Conservation (phyloP, 2,329 filamentous ascomycete genomes). For the Cladosporium sp. region DNA sequence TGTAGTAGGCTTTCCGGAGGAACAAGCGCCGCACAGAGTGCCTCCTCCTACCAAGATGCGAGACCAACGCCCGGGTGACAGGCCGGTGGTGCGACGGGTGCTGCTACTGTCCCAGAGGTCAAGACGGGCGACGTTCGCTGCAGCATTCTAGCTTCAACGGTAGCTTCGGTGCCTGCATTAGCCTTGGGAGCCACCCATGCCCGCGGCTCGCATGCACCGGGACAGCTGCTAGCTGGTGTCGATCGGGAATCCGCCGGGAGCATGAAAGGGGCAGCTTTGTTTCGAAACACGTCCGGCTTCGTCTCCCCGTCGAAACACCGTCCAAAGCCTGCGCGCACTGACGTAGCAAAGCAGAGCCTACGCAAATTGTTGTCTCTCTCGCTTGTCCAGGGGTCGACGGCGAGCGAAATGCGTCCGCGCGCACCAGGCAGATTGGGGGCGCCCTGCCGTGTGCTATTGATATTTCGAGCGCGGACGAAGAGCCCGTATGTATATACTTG, state of each 20-base stretch:
- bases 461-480: background rate
- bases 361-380: conserved; percentile 19
- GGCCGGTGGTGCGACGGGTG: conserved; percentile 3
- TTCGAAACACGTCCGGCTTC: background rate
- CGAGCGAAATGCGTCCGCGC: conserved; percentile 15
- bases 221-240: background rate
- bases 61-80: conserved; percentile 10
- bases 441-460: conserved; percentile 1
- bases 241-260: background rate
- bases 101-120: background rate
- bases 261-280: conserved; percentile 12
- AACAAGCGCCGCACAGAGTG: background rate
- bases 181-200: background rate
- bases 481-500: conserved; percentile 7
- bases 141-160: conserved; percentile 7
- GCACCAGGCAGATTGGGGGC: conserved; percentile 13
- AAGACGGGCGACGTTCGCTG: conserved; percentile 1
- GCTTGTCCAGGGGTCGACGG: conserved; percentile 18
- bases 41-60: background rate
- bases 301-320: conserved; percentile 16
- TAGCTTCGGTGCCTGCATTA: conserved; percentile 17
- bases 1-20: no score
- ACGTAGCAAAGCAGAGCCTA: conserved; percentile 7
- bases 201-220: conserved; percentile 5
- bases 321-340: conserved; percentile 16